Conservation (phyloP, 169 alveolate genomes). For the Eimeria tenella region DNA sequence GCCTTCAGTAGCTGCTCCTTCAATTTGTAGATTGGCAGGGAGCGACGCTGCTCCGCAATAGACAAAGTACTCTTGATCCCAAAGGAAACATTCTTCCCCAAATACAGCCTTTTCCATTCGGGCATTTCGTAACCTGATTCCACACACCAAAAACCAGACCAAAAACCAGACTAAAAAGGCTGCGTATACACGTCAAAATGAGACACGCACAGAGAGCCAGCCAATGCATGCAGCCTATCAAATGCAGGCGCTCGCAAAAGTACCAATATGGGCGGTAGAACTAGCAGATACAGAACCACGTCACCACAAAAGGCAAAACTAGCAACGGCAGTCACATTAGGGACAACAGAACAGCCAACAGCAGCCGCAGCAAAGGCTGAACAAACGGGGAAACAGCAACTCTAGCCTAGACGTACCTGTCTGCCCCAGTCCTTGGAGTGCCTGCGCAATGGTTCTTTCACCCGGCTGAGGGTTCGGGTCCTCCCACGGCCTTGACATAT, state of each 20-base stretch:
- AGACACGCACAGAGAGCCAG: no score
- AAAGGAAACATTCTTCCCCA: slow-evolving; percentile 86
- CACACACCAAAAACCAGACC: slow-evolving; percentile 71
- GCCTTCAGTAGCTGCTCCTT: slow-evolving; percentile 95
- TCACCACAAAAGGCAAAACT: neutral
- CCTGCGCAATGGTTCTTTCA: slow-evolving; percentile 88
- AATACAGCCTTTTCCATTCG: slow-evolving; percentile 93
- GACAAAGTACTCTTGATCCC: slow-evolving; percentile 85
- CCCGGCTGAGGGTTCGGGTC: slow-evolving; percentile 95
- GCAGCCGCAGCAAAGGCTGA: neutral
- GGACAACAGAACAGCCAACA: neutral
- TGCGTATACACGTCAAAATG: no score
- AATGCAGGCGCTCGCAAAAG: neutral
- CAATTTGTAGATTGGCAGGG: slow-evolving; percentile 96
- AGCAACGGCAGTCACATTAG: neutral
- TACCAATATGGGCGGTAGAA: neutral
- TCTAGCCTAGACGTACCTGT: neutral
- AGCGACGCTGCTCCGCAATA: slow-evolving; percentile 95
- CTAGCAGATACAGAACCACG: neutral
- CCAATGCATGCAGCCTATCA: no score
- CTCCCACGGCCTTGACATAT: slow-evolving; percentile 93
- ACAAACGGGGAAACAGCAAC: neutral
- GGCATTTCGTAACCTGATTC: slow-evolving; percentile 88
- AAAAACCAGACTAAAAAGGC: neutral
- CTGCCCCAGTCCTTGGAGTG: slow-evolving; percentile 44